Evolutionary conservation across 2,329 filamentous ascomycete species (phyloP).

Genomic region (Fusarium sp.): DNA sequence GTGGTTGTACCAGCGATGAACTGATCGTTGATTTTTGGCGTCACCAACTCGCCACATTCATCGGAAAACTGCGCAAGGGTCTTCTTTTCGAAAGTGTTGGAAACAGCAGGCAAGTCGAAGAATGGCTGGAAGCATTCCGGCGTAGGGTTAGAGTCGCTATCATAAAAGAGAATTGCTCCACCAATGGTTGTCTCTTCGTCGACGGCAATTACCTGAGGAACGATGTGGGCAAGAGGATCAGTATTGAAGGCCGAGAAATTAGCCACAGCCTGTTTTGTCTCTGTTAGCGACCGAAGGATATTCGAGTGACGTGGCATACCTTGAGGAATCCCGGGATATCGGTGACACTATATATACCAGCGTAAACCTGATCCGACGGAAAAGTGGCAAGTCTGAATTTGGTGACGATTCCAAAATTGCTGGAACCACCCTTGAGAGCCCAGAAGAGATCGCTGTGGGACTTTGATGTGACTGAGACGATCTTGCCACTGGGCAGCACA

Average conservation of each 20-base stretch:
- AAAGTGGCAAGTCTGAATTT: conserved; percentile 47
- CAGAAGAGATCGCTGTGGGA: conserved; percentile 54
- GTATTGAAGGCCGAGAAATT: conserved; percentile 36
- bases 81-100: conserved; percentile 28
- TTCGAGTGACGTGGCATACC: not conserved
- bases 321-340: conserved; percentile 24
- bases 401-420: conserved; percentile 55
- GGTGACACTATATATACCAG: conserved; percentile 26
- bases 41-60: conserved; percentile 31
- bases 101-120: conserved; percentile 24
- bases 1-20: conserved; percentile 32
- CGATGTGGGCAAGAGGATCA: conserved; percentile 31
- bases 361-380: conserved; percentile 34
- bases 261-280: conserved; percentile 10
- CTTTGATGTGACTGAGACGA: conserved; percentile 55
- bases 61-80: conserved; percentile 16
- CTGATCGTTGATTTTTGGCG: conserved; percentile 29
- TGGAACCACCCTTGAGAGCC: conserved; percentile 53
- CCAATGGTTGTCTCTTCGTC: conserved; percentile 33
- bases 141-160: conserved; percentile 25
- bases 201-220: conserved; percentile 27
- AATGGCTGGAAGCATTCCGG: conserved; percentile 33
- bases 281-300: not conserved
- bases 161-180: conserved; percentile 29
- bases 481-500: conserved; percentile 56